Conservation (phyloP, 2,329 filamentous ascomycete species). For the Aspergillus brasiliensis region DNA sequence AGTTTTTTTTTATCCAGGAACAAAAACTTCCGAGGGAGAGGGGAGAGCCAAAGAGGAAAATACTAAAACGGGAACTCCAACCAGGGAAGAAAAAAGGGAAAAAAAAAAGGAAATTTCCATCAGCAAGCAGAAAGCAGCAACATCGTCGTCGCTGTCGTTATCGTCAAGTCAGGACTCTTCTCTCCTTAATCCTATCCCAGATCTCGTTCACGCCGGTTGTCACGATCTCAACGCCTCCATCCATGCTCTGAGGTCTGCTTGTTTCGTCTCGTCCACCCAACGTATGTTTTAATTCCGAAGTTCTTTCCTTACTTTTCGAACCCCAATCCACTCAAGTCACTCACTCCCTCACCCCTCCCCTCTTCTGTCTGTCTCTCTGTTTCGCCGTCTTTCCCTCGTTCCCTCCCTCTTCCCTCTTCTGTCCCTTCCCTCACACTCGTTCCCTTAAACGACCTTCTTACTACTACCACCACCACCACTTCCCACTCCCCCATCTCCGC, state of each 20-base stretch:
- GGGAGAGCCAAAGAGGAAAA: conserved; percentile 19
- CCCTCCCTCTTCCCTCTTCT: conserved; percentile 2
- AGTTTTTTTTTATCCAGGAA: conserved; percentile 22
- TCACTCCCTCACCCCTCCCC: not conserved
- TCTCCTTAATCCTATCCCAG: conserved; percentile 10
- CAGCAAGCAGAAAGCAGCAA: conserved; percentile 12
- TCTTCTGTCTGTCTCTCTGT: too few relatives aligned
- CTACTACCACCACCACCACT: not conserved
- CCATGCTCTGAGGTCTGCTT: conserved; percentile 27
- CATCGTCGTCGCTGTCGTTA: conserved; percentile 13
- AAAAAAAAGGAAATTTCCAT: conserved; percentile 16
- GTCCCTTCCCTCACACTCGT: conserved; percentile 6
- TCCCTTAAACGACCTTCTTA: conserved; percentile 2
- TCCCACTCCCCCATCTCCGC: not conserved
- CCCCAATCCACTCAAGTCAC: not conserved
- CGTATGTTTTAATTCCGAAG: conserved; percentile 21
- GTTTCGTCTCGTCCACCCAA: conserved; percentile 24
- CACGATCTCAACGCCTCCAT: conserved; percentile 25
- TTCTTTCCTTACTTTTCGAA: conserved; percentile 9
- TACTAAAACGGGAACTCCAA: conserved; percentile 16
- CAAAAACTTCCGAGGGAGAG: conserved; percentile 27
- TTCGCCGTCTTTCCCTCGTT: conserved; percentile 6
- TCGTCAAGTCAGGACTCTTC: conserved; percentile 11
- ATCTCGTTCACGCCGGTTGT: conserved; percentile 15
- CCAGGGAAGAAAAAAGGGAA: conserved; percentile 12